Percentiles rank a stretch among this genome's conserved stretches.
Evolutionary conservation across 1,284 basidiomycete species (phyloP).

Genomic region (Ceratobasidium sp.): DNA sequence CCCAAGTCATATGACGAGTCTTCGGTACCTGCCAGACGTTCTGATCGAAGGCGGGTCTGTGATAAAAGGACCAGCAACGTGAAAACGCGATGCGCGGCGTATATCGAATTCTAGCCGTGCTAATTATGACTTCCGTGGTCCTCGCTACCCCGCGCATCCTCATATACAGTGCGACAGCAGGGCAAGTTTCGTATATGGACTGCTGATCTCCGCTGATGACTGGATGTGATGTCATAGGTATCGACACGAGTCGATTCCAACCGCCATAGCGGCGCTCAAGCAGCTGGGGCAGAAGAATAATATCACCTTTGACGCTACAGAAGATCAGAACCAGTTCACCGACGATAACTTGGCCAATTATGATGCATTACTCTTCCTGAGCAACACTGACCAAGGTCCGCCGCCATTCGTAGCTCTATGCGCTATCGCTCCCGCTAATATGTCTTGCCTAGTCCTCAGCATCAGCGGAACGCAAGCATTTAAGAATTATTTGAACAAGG

Average conservation of each 20-base stretch:
- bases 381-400: constrained; percentile 75
- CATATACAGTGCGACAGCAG: constrained; percentile 54
- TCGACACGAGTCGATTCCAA: constrained; percentile 83
- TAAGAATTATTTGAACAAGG: constrained; percentile 72
- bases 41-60: not conserved
- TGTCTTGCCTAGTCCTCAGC: constrained; percentile 67
- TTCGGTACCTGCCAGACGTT: not conserved
- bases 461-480: constrained; percentile 70
- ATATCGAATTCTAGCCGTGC: not conserved
- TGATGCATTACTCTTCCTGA: constrained; percentile 78
- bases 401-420: constrained; percentile 1
- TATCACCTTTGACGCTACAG: constrained; percentile 73
- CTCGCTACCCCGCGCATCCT: constrained; percentile 49
- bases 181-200: constrained; percentile 51
- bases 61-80: not conserved
- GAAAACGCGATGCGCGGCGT: not conserved
- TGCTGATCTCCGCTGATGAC: not conserved
- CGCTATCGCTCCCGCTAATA: constrained; percentile 29
- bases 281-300: constrained; percentile 61
- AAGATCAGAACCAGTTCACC: constrained; percentile 71
- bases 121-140: constrained; percentile 24
- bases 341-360: constrained; percentile 68
- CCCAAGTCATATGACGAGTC: constrained; percentile 8
- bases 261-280: constrained; percentile 69
- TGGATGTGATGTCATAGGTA: constrained; percentile 55